These are phyloP conservation scores for Plantago major DNA, from an alignment of 257 asterid genomes.

Conservation along the genomic window DNA sequence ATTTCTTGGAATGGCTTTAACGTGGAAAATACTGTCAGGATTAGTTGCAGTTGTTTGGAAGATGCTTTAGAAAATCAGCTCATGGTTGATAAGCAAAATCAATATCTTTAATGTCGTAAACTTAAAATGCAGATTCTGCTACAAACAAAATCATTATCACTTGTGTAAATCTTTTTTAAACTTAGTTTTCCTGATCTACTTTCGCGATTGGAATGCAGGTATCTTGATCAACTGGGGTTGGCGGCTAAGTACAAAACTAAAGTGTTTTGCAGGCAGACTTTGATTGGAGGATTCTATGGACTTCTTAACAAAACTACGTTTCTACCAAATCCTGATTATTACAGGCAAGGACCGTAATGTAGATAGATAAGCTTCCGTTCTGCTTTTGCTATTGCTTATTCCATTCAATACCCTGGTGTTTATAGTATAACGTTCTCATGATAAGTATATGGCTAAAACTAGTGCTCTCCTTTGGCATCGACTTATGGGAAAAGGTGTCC, in stretches of 20 bases:
- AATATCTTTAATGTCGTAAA: too few relatives aligned
- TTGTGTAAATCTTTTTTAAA: too few relatives aligned
- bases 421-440: not conserved
- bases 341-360: conserved; percentile 45
- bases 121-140: too few relatives aligned
- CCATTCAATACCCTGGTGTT: not conserved
- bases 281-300: conserved; percentile 90
- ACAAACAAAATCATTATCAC: too few relatives aligned
- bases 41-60: too few relatives aligned
- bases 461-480: conserved; percentile 94
- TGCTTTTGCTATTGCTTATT: conserved; percentile 4
- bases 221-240: conserved; percentile 95
- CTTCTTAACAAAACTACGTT: conserved; percentile 65
- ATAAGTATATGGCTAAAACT: conserved; percentile 16
- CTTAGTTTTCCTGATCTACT: not conserved
- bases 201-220: conserved; percentile 42
- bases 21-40: not conserved
- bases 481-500: conserved; percentile 87
- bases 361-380: not conserved
- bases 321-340: conserved; percentile 88
- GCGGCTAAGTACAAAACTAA: conserved; percentile 75
- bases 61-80: too few relatives aligned
- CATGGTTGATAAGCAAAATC: too few relatives aligned
- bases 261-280: conserved; percentile 85
- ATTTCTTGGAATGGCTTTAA: not conserved